These are phyloP conservation scores for Phytophthora hibernalis DNA, from an alignment of 352 stramenopile species.

Conservation along the genomic window DNA sequence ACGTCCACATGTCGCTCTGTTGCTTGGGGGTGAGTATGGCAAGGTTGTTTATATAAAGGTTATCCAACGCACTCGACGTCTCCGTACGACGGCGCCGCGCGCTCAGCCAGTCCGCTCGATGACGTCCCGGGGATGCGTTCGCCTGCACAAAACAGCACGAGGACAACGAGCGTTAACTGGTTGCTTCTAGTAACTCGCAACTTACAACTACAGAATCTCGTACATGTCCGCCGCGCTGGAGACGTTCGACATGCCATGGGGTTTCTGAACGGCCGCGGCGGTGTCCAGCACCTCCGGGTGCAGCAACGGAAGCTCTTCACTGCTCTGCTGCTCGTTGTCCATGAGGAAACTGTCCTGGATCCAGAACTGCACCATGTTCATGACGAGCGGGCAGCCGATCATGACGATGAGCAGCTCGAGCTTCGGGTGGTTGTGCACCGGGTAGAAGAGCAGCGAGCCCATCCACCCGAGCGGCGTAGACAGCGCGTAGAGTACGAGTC, in stretches of 20 bases:
- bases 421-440: constrained; percentile 74
- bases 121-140: constrained; percentile 41
- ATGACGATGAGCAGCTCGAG: constrained; percentile 86
- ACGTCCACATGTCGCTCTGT: constrained; percentile 16
- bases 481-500: constrained; percentile 66
- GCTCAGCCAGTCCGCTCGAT: constrained; percentile 32
- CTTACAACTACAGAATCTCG: constrained; percentile 58
- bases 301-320: constrained; percentile 47
- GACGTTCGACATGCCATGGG: constrained; percentile 48
- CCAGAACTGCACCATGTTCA: constrained; percentile 91
- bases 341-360: constrained; percentile 86
- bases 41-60: constrained; percentile 26
- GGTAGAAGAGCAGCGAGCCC: constrained; percentile 71
- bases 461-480: constrained; percentile 64
- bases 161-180: constrained; percentile 31
- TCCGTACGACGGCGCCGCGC: neutral
- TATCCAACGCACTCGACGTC: constrained; percentile 24
- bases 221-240: constrained; percentile 67
- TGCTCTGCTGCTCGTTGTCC: constrained; percentile 44
- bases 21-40: constrained; percentile 11
- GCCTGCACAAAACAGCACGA: constrained; percentile 32
- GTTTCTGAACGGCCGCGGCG: constrained; percentile 33
- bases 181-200: constrained; percentile 16
- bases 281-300: constrained; percentile 3
- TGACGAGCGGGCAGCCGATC: constrained; percentile 83